A percentile compares a stretch with the other conserved stretches of the same genome.
phyloP scores from a whole-genome alignment of 345 rosid genomes.

The Gossypium stocksii region DNA sequence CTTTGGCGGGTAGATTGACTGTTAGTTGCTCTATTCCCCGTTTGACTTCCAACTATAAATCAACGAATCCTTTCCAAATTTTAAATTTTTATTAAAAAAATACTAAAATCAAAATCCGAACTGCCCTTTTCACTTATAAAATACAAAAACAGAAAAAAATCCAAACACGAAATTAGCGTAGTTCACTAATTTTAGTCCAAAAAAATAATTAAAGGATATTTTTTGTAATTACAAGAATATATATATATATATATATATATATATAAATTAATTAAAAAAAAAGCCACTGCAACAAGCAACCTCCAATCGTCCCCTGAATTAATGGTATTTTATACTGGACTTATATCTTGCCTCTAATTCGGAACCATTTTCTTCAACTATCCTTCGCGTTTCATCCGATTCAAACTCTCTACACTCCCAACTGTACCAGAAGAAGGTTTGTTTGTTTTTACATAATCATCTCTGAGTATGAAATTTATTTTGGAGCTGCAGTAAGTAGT shows the following conservation, averaged over 20 bases:
- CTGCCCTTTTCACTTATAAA: background rate
- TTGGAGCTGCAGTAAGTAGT: background rate
- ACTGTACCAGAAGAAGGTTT: background rate
- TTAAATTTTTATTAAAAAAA: background rate
- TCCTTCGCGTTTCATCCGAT: background rate
- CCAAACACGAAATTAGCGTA: background rate
- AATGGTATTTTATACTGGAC: background rate
- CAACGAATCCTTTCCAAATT: background rate
- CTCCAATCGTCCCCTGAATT: background rate
- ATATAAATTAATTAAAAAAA: background rate
- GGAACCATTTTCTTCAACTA: background rate
- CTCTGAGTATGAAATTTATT: background rate
- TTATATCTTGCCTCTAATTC: background rate
- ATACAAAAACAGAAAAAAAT: background rate
- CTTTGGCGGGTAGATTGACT: background rate
- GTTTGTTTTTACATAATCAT: background rate
- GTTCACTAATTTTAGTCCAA: background rate
- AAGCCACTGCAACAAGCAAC: background rate
- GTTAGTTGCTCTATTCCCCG: background rate
- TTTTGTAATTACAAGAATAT: background rate
- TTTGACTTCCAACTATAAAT: background rate
- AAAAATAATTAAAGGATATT: background rate
- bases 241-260: background rate
- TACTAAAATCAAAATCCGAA: background rate
- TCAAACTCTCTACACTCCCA: background rate